Base-by-base conservation (phyloP, 257 asterid species). In the Voacanga thouarsii region DNA sequence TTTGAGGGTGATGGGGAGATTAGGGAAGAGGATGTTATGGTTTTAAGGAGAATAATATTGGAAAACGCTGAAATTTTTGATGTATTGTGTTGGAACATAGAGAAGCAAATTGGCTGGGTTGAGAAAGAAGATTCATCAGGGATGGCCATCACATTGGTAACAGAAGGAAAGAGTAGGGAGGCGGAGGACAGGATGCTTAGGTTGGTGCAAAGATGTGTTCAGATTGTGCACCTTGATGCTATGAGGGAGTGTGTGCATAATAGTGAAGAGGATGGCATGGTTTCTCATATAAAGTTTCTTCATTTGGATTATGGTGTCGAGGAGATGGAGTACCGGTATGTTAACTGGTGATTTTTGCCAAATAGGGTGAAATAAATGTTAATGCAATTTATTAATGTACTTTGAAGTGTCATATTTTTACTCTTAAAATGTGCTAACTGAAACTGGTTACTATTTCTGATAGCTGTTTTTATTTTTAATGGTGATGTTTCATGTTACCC, bases 261-360 rank as follows among this genome's bases (percentile, higher is more conserved):
- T 60, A 86, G 81, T 63, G 93, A 95, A 26, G 90, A 77, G 84
- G 94, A 88, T 83, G 87, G 90, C 64, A 90, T 88, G 7, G 77
- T 88, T 80, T 87, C 87, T 1, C 97, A 90, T 83, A 84, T 92
- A 76, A 88, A 88, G 81, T 94, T 89, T 91, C 97, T 94, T 78
- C 89, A 89, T 84, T 81, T 90, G 87, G 88, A 85, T 83, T 81
- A 78, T 80, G 93, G 92, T 60, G 84, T 89, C 56, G 97, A 90
- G 77, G 97, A 91, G 85, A 81, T 83, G 6, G 91, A 95, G 78
- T 89, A 90, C 85, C 91, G 99, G 99, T 95, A 93, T 75, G 89
- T 66, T 75, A 61, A 71, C 71, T 44, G 75, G 28, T 74, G 74
- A 41, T 75, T 70, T 51, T 49, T 72, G 77, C 14, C 51, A 64